phyloP scores from a whole-genome alignment of 805 yeast species.

The Nakazawaea molendinolei region DNA sequence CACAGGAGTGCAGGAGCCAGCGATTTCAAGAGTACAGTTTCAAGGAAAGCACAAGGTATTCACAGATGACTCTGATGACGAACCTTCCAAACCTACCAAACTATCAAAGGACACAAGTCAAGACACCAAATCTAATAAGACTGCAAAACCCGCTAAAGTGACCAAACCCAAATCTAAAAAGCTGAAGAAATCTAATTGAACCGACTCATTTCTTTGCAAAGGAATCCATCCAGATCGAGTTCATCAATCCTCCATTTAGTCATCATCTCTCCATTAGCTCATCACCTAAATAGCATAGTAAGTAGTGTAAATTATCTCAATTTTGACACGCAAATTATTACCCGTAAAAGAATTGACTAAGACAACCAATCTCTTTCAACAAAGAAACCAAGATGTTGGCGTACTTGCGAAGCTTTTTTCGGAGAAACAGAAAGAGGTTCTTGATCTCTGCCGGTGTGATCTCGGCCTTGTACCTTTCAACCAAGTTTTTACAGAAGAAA shows the following conservation, averaged over 20 bases:
- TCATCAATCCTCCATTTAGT: no score
- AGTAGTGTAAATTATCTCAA: no score
- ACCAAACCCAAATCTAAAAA: conserved; percentile 2
- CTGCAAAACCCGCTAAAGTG: background rate
- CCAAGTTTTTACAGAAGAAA: conserved; percentile 36
- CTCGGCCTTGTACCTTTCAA: conserved; percentile 36
- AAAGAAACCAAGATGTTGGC: conserved; percentile 22
- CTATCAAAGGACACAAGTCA: conserved; percentile 4
- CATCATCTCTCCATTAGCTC: background rate
- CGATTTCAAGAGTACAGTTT: conserved; percentile 46
- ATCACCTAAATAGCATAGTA: background rate
- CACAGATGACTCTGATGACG: conserved; percentile 18
- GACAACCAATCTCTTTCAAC: no score
- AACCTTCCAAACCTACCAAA: background rate
- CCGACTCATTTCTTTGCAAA: no score
- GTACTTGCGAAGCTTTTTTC: conserved; percentile 28
- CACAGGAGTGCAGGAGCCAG: conserved; percentile 29
- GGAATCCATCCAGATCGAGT: no score
- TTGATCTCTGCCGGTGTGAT: conserved; percentile 36
- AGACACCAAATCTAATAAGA: background rate
- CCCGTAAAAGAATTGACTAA: no score
- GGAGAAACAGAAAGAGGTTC: conserved; percentile 38
- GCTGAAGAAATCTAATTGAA: conserved; percentile 9
- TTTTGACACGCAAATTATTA: no score
- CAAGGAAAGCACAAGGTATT: conserved; percentile 50